Conservation (phyloP, 2,329 filamentous ascomycete genomes). For the Cylindrodendrum hubeiense region DNA sequence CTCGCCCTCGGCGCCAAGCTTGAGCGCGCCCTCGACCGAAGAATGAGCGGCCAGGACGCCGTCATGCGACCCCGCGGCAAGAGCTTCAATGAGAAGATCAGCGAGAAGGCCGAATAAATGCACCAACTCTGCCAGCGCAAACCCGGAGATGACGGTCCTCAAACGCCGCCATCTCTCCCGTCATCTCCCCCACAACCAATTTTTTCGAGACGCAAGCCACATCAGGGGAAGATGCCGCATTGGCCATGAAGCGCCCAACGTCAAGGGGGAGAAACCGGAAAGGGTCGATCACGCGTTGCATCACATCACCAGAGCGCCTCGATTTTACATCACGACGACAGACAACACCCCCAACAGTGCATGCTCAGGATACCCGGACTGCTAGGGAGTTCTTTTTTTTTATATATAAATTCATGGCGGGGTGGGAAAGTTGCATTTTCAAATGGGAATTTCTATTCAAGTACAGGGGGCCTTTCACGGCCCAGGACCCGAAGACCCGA, state of each 20-base stretch:
- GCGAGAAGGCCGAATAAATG: conserved; percentile 51
- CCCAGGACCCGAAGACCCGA: background rate
- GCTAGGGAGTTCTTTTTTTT: conserved; percentile 14
- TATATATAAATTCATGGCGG: conserved; percentile 19
- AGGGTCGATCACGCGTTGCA: conserved; percentile 1
- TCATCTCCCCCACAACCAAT: background rate
- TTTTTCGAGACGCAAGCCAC: background rate
- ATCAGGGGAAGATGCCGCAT: background rate
- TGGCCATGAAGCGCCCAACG: background rate
- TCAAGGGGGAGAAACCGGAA: background rate
- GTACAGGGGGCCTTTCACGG: background rate
- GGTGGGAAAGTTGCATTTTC: conserved; percentile 19
- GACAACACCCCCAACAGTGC: conserved; percentile 17
- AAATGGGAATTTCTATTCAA: conserved; percentile 6
- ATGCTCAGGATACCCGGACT: conserved; percentile 29
- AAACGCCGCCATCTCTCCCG: background rate
- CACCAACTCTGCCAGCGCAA: conserved; percentile 4
- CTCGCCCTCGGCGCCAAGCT: conserved; percentile 91
- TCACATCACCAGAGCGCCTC: background rate
- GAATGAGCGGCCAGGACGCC: conserved; percentile 91
- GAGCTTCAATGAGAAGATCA: conserved; percentile 50
- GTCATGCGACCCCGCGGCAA: conserved; percentile 75
- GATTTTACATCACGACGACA: conserved; percentile 9
- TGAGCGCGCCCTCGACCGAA: conserved; percentile 85
- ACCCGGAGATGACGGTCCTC: background rate